Base-by-base conservation (phyloP, 306 rosid species). In the Echinosophora koreensis region DNA sequence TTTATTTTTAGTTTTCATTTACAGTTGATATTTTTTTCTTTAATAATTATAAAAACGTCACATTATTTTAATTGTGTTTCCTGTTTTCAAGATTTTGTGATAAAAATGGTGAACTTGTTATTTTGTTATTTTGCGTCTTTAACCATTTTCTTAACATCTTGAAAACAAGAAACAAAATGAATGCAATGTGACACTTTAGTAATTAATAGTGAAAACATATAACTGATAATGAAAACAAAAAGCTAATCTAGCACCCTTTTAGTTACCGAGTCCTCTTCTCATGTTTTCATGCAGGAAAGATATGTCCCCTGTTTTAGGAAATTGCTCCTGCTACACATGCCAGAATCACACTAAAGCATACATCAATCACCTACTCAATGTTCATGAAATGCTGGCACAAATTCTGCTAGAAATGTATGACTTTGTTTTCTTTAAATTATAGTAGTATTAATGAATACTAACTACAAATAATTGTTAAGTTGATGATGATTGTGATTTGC, bases 361-460 rank as follows among this genome's bases (percentile, higher is more conserved):
- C 83, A 87, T 95, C 83, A 95, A 92, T 88, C 97, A 95, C 85
- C 81, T 94, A 64, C 87, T 92, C 78, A 94, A 94, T 79, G 96
- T 89, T 66, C 95, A 90, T 46, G 98, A 94, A 88, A 94, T 94
- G 98, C 90, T 94, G 84, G 97, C 97, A 55, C 96, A 92, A 59
- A 94, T 63, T 74, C 91, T 94, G 41, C 87, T 90, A 6, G 98
- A 92, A 85, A 89, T 92, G 98, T 94, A 87, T 17, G 87, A 17
- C 27, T 73, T 49, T 74, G 38, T 65, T 71, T 52, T 41, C 71
- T 42, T 64, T 39, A 60, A 12, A 52, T 28, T 62, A 42, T 32
- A 16, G 11, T 64, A 49, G 30, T 5, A 37, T 28, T 11, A 58
- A 8, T 34, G 22, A 22, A 22, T 22, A 18, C 16, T 52, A 2